Evolutionary conservation across 257 asterid genomes (phyloP).

Genomic region (Gentiana straminea): DNA sequence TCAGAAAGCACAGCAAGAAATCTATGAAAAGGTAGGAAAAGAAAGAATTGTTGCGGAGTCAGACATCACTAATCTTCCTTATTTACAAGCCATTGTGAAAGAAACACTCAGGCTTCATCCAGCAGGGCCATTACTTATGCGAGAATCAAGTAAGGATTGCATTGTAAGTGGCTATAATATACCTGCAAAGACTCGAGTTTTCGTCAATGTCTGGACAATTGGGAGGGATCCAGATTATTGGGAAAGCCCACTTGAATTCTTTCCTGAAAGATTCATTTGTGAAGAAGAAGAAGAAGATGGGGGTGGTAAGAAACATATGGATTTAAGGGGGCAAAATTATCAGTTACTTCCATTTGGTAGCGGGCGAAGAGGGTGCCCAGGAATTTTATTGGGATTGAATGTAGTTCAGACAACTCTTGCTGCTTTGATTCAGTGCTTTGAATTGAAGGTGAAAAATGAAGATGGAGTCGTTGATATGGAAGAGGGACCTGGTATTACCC

Average conservation of each 20-base stretch:
- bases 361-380: conserved; percentile 68
- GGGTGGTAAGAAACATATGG: conserved; percentile 27
- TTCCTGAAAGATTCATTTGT: conserved; percentile 40
- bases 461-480: conserved; percentile 37
- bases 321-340: conserved; percentile 65
- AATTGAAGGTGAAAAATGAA: conserved; percentile 31
- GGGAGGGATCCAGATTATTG: conserved; percentile 44
- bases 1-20: conserved; percentile 37
- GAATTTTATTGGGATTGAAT: conserved; percentile 46
- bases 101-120: conserved; percentile 65
- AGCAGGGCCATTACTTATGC: conserved; percentile 39
- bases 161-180: conserved; percentile 32
- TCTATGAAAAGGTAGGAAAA: conserved; percentile 28
- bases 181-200: conserved; percentile 36
- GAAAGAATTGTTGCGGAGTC: conserved; percentile 41
- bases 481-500: conserved; percentile 48
- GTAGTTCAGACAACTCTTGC: conserved; percentile 56
- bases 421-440: conserved; percentile 57
- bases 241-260: conserved; percentile 45
- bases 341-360: conserved; percentile 62
- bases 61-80: conserved; percentile 42
- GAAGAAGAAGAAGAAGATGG: conserved; percentile 17
- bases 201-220: conserved; percentile 58
- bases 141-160: conserved; percentile 42
- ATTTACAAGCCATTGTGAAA: conserved; percentile 48